phyloP scores from a whole-genome alignment of 225 moss, liverwort and hornwort genomes.

The Marchantia polymorpha region DNA sequence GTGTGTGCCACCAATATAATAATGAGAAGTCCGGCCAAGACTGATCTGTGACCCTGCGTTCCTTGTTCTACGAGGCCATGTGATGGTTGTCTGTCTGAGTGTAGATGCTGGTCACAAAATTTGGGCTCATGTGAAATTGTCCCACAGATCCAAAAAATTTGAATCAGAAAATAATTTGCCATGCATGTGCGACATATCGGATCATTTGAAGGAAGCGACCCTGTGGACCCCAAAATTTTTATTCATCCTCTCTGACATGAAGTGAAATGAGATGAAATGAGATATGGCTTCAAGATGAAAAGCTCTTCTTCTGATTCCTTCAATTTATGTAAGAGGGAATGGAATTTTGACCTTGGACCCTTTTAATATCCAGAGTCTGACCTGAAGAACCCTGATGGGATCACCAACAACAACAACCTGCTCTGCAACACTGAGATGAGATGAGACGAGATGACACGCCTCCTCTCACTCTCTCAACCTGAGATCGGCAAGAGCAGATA shows the following conservation, averaged over 20 bases:
- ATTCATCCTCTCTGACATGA: too few relatives aligned
- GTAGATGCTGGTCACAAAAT: too few relatives aligned
- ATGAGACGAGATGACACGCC: constrained; percentile 24
- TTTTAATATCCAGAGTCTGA: background rate
- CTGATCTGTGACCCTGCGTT: too few relatives aligned
- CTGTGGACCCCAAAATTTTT: background rate
- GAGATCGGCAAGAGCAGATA: background rate
- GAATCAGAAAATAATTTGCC: background rate
- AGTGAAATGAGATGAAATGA: too few relatives aligned
- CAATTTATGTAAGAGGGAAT: too few relatives aligned
- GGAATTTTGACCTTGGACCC: background rate
- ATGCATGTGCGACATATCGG: background rate
- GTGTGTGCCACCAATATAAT: too few relatives aligned
- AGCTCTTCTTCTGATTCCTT: background rate
- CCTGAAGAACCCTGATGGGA: background rate
- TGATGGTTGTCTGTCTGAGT: too few relatives aligned
- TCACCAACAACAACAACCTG: background rate
- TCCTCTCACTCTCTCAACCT: background rate
- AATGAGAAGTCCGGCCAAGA: too few relatives aligned
- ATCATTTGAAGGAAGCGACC: background rate
- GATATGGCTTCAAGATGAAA: too few relatives aligned
- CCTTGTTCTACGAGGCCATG: too few relatives aligned
- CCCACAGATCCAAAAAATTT: background rate
- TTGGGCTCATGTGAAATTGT: too few relatives aligned
- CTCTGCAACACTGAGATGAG: constrained; percentile 17